These are phyloP conservation scores for Cyberlindnera mycetangii DNA, from an alignment of 805 yeast genomes.

Conservation along the genomic window DNA sequence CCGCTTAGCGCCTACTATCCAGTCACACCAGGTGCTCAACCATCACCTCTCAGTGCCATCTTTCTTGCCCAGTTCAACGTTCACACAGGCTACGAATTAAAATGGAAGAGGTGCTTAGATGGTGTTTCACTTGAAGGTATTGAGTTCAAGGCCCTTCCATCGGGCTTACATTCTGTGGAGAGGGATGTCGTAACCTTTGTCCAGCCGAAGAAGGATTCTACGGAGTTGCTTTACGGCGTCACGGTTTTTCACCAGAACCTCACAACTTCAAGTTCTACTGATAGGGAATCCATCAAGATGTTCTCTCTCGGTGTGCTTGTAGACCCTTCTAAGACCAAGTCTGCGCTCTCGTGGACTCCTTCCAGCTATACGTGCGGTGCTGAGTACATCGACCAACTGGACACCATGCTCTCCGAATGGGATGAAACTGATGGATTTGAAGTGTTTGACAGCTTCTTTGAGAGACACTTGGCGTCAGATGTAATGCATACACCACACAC, in stretches of 20 bases:
- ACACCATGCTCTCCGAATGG: slow-evolving; percentile 27
- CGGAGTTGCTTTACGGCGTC: slow-evolving; percentile 42
- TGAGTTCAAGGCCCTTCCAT: slow-evolving; percentile 66
- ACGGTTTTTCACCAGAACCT: slow-evolving; percentile 49
- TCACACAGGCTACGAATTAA: slow-evolving; percentile 45
- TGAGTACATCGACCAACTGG: slow-evolving; percentile 39
- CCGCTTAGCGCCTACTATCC: slow-evolving; percentile 12
- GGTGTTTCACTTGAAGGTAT: slow-evolving; percentile 38
- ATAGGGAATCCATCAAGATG: slow-evolving; percentile 50
- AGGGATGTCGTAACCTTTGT: slow-evolving; percentile 55
- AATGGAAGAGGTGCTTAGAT: slow-evolving; percentile 38
- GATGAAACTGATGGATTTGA: slow-evolving; percentile 20
- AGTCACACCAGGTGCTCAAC: slow-evolving; percentile 3
- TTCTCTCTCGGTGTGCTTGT: slow-evolving; percentile 62
- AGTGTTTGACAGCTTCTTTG: slow-evolving; percentile 26
- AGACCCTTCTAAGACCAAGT: slow-evolving; percentile 35
- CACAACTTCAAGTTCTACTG: slow-evolving; percentile 26
- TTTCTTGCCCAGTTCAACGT: slow-evolving; percentile 53
- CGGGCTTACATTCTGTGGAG: slow-evolving; percentile 56
- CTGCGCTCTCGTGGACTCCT: slow-evolving; percentile 37
- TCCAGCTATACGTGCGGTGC: slow-evolving; percentile 41
- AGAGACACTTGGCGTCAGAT: slow-evolving; percentile 15
- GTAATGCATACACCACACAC: slow-evolving; percentile 16
- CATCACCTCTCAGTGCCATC: slow-evolving; percentile 37
- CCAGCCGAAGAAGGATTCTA: slow-evolving; percentile 26